Evolutionary conservation across 2,329 filamentous ascomycete species (phyloP).

Genomic region (Paracoccidioides lutzii): DNA sequence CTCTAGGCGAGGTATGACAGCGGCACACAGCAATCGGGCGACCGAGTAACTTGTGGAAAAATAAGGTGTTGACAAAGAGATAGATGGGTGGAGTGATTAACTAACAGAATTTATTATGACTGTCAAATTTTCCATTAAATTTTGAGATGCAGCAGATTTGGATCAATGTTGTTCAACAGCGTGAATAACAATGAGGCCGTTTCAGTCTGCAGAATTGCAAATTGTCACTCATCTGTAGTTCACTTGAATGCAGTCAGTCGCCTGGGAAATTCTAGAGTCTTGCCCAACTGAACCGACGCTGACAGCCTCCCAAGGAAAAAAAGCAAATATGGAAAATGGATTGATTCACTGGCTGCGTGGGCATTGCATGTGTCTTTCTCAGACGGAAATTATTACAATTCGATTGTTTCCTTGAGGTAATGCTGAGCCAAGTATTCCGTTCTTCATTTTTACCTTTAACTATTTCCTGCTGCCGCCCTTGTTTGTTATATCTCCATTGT

Average conservation of each 20-base stretch:
- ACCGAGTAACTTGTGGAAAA: background rate
- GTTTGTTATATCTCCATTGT: background rate
- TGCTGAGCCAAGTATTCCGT: too few species aligned
- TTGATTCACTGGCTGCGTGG: background rate
- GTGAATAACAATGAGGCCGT: too few species aligned
- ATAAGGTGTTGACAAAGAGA: background rate
- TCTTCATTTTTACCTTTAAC: background rate
- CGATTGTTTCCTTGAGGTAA: background rate
- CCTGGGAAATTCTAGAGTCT: too few species aligned
- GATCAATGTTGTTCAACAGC: too few species aligned
- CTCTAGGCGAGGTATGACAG: background rate
- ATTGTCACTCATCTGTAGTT: too few species aligned
- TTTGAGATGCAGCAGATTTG: too few species aligned
- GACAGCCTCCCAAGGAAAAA: background rate
- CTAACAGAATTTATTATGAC: background rate
- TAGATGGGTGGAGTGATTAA: background rate
- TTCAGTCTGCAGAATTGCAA: too few species aligned
- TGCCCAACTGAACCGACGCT: too few species aligned
- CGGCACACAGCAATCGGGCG: background rate
- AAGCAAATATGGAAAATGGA: background rate
- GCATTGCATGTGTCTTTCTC: background rate
- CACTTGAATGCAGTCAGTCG: too few species aligned
- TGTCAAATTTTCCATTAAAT: too few species aligned
- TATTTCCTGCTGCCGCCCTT: background rate
- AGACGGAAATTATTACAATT: background rate